phyloP scores from a whole-genome alignment of 2,329 filamentous ascomycete species.

The Calonectria fujianensis region DNA sequence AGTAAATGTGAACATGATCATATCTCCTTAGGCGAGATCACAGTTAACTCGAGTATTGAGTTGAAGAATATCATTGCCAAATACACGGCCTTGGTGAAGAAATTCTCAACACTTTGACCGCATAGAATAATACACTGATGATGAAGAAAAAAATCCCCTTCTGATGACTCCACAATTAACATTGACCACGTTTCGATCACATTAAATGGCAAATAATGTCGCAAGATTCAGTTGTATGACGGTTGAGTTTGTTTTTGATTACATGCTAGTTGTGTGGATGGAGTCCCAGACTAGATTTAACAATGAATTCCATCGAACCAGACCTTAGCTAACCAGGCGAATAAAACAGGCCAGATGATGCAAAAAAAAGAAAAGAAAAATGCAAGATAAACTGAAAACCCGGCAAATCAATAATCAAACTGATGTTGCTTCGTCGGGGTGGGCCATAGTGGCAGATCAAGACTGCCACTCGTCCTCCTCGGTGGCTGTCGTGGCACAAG shows the following conservation, averaged over 20 bases:
- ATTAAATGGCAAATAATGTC: not conserved
- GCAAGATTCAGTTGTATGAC: not conserved
- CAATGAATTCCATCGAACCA: not conserved
- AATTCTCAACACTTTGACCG: not conserved
- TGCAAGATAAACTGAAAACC: not conserved
- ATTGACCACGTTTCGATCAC: not conserved
- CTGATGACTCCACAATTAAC: not conserved
- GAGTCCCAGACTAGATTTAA: not conserved
- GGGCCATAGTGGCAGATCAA: not conserved
- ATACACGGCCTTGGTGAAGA: not conserved
- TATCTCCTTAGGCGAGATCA: conserved; percentile 16
- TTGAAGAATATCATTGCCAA: not conserved
- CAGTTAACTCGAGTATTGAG: not conserved
- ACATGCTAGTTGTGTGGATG: too few relatives aligned
- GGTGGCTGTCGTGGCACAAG: conserved; percentile 55
- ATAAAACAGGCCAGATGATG: not conserved
- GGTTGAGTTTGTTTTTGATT: not conserved
- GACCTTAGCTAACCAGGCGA: not conserved
- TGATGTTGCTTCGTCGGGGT: too few relatives aligned
- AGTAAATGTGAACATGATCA: conserved; percentile 43
- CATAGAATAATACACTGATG: conserved; percentile 3
- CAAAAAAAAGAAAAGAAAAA: not conserved
- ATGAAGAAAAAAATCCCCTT: not conserved
- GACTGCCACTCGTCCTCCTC: conserved; percentile 58
- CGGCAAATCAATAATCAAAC: not conserved